Evolutionary conservation across 306 rosid species (phyloP).

Genomic region (Lotus japonicus): DNA sequence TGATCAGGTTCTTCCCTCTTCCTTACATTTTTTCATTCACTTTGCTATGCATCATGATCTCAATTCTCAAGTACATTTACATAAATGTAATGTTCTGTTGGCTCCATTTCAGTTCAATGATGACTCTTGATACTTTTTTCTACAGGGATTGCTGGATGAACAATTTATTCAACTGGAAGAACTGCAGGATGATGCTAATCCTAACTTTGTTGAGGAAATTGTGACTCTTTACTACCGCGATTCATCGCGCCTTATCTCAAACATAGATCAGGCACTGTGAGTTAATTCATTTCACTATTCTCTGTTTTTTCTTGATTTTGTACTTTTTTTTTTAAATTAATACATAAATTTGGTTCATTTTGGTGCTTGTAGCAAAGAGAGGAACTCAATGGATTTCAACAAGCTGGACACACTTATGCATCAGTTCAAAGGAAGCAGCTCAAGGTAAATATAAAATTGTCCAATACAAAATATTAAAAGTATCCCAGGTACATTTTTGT

Average conservation of each 20-base stretch:
- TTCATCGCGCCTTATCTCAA: conserved; percentile 59
- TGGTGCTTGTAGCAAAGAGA: conserved; percentile 44
- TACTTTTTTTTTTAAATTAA: neutral
- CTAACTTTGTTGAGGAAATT: conserved; percentile 89
- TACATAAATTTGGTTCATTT: neutral
- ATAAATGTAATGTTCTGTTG: neutral
- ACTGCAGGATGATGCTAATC: conserved; percentile 78
- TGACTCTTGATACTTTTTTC: neutral
- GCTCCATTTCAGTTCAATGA: neutral
- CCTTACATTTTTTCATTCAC: too few relatives aligned
- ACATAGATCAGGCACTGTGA: conserved; percentile 68
- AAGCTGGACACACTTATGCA: conserved; percentile 73
- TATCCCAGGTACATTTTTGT: conserved; percentile 37
- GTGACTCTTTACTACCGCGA: conserved; percentile 72
- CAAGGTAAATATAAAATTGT: conserved; percentile 49
- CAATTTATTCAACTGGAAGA: conserved; percentile 87
- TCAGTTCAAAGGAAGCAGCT: conserved; percentile 91
- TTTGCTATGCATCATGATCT: too few relatives aligned
- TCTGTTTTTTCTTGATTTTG: neutral
- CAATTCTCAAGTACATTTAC: too few relatives aligned
- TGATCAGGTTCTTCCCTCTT: conserved; percentile 50
- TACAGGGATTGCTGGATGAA: conserved; percentile 76
- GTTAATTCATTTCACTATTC: conserved; percentile 5
- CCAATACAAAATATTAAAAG: too few relatives aligned
- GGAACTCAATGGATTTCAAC: conserved; percentile 53